Percentiles rank a stretch among this genome's conserved stretches.
Evolutionary conservation across 768 basidiomycete genomes (phyloP).

Genomic region (Leucogyrophana mollusca): DNA sequence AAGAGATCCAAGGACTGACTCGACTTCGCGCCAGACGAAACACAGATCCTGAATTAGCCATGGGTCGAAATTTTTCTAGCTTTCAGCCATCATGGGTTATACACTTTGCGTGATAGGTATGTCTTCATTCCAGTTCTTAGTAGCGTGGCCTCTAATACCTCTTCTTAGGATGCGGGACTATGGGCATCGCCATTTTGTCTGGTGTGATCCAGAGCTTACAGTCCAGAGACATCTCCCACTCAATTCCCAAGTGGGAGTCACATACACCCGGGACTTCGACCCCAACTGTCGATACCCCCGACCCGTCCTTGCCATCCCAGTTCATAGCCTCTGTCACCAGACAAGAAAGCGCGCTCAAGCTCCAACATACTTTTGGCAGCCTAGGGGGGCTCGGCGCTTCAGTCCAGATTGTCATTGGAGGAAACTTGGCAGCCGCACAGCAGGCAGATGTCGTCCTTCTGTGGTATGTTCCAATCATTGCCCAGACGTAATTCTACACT

Average conservation of each 20-base stretch:
- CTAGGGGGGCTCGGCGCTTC: conserved; percentile 58
- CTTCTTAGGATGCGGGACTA: conserved; percentile 88
- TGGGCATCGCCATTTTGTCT: conserved; percentile 94
- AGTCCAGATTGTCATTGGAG: conserved; percentile 69
- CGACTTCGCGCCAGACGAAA: too few relatives aligned
- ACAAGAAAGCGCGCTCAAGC: conserved; percentile 67
- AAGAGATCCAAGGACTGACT: too few relatives aligned
- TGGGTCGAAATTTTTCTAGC: not conserved
- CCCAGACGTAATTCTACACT: not conserved
- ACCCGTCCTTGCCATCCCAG: conserved; percentile 69
- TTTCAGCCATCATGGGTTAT: conserved; percentile 67
- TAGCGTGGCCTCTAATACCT: conserved; percentile 12
- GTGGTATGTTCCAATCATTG: conserved; percentile 53
- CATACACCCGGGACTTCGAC: conserved; percentile 75
- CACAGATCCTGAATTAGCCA: too few relatives aligned
- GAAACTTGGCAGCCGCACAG: conserved; percentile 71
- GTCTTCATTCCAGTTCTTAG: conserved; percentile 8
- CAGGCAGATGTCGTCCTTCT: conserved; percentile 84
- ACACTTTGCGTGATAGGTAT: conserved; percentile 85
- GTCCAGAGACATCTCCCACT: conserved; percentile 31
- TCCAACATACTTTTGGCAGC: conserved; percentile 57
- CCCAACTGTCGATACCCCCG: conserved; percentile 51
- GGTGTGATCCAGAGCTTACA: conserved; percentile 88
- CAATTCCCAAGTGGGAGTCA: conserved; percentile 57
- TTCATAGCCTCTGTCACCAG: conserved; percentile 90